These are phyloP conservation scores for Primulina huaijiensis DNA, from an alignment of 257 asterid genomes.

Conservation along the genomic window DNA sequence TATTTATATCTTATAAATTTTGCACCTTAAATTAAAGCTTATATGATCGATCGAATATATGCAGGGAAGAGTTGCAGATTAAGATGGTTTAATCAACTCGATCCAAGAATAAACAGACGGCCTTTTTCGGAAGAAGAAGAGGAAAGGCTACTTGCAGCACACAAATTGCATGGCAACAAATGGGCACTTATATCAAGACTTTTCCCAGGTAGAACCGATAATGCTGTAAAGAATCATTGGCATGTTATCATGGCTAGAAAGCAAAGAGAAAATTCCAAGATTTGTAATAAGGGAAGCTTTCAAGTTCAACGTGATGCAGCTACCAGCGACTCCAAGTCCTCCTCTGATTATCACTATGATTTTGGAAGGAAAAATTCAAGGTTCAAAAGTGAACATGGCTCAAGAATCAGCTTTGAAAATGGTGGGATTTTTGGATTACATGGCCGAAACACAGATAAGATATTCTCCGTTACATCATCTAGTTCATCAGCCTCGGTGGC, in stretches of 20 bases:
- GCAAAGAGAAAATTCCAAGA: constrained; percentile 74
- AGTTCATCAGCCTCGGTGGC: no score
- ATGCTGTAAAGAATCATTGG: constrained; percentile 96
- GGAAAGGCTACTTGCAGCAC: constrained; percentile 76
- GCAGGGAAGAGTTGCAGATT: constrained; percentile 93
- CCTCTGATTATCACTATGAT: constrained; percentile 25
- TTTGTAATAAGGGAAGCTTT: constrained; percentile 43
- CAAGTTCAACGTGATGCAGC: constrained; percentile 21
- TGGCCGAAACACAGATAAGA: constrained; percentile 39
- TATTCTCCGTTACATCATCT: constrained; percentile 39
- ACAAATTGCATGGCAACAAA: constrained; percentile 76
- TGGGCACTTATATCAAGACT: constrained; percentile 91
- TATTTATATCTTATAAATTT: no score
- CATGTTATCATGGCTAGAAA: constrained; percentile 92
- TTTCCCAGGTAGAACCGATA: constrained; percentile 94
- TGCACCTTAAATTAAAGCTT: neutral
- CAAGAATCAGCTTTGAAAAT: constrained; percentile 49
- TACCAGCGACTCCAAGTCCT: constrained; percentile 32
- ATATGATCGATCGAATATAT: neutral
- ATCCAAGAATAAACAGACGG: constrained; percentile 86
- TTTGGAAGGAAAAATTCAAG: constrained; percentile 37
- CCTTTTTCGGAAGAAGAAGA: constrained; percentile 90
- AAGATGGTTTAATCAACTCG: constrained; percentile 94
- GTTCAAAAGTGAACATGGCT: constrained; percentile 33
- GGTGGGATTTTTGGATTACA: constrained; percentile 31